Evolutionary conservation across 768 basidiomycete genomes (phyloP), one percentile per base, ranked within the genome.

Genomic region (Wakefieldia striispora): DNA sequence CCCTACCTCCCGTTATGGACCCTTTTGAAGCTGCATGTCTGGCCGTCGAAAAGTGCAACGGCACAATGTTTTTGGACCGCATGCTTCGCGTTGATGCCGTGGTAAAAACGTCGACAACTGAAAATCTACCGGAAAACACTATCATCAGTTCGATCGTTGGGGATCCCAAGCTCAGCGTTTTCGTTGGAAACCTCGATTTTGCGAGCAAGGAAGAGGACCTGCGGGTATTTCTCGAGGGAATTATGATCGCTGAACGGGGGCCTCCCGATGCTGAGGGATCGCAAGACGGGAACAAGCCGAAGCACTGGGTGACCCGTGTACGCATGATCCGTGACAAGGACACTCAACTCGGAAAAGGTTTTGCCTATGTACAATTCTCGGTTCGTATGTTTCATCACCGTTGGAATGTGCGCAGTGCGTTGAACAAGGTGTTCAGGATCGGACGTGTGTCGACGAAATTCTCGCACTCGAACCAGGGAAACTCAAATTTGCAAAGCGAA

Each of bases 111-210:
- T 36, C 68, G 12, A 68, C 67, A 46, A 60, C 55, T 5, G 61
- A 55, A 7, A 24, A 39, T 10, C 43, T 41, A 14, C 49, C 53
- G 24, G 58, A 57, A 40, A 57, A 52, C 37, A 60, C 57, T 3
- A 50, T 59, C 3, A 60, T 54, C 5, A 59, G 66, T 10, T 63
- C 59, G 4, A 57, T 54, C 12, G 53, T 66, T 5, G 73, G 71
- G 14, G 88, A 97, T 63, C 90, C 92, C 12, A 91, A 89, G 61
- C 72, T 81, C 52, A 90, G 86, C 13, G 63, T 97, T 21, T 98
- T 97, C 60, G 86, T 99, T 2, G 95, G 95, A 6, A 94, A 89
- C 59, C 74, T 99, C 50, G 94, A 97, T 63, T 97, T 97, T 65
- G 88, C 84, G 33, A 83, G 88, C 60, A 88, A 85, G 62, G 97